A percentile compares a stretch with the other conserved stretches of the same genome.
These are phyloP conservation scores for Paramecium sexaurelia DNA, from an alignment of 73 alveolate species.

Conservation along the genomic window DNA sequence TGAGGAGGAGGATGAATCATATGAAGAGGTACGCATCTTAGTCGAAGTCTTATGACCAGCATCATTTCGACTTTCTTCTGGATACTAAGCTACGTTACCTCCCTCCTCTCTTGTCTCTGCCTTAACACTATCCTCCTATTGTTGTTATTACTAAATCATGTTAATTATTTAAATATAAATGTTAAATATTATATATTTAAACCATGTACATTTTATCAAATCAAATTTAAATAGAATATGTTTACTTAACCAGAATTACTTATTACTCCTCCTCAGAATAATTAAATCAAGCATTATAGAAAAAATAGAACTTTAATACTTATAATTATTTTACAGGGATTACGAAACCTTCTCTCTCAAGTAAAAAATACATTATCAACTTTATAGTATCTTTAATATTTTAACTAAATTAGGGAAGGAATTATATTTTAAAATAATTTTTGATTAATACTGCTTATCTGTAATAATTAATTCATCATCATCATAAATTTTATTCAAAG, in stretches of 20 bases:
- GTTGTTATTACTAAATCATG: neutral
- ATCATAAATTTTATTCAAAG: no score
- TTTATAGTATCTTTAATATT: no score
- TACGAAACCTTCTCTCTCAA: no score
- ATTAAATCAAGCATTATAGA: no score
- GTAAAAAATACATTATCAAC: no score
- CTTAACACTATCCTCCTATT: neutral
- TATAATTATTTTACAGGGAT: no score
- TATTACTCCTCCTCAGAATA: neutral
- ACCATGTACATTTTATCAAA: neutral
- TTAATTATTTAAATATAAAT: neutral
- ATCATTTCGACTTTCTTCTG: conserved; percentile 40
- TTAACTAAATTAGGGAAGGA: no score
- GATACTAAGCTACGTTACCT: conserved; percentile 38
- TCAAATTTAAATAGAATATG: neutral
- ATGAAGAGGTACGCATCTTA: neutral
- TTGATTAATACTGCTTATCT: no score
- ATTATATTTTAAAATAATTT: no score
- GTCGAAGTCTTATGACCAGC: neutral
- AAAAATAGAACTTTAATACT: no score
- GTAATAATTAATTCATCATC: no score
- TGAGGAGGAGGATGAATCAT: conserved; percentile 24
- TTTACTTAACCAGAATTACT: neutral
- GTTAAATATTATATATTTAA: neutral
- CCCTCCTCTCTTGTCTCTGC: neutral